phyloP scores from a whole-genome alignment of 805 yeast genomes.

The Candida hispaniensis region DNA sequence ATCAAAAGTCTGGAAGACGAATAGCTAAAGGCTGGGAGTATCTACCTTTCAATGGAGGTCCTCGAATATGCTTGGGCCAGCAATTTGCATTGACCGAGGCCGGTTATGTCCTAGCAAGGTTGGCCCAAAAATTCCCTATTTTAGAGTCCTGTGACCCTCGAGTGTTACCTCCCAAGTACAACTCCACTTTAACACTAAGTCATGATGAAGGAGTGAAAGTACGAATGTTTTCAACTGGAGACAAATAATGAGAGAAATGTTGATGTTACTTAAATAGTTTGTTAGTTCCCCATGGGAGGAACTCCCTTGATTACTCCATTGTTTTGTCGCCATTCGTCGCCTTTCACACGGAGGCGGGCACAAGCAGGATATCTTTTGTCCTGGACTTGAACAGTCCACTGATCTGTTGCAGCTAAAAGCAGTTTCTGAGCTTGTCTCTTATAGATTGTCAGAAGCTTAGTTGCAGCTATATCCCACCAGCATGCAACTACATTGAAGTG shows the following conservation, averaged over 20 bases:
- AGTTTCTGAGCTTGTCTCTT: conserved; percentile 64
- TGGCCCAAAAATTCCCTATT: conserved; percentile 24
- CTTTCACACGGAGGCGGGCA: conserved; percentile 60
- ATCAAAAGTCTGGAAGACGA: conserved; percentile 21
- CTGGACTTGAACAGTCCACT: conserved; percentile 44
- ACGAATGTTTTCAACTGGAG: no score
- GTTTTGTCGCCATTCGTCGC: conserved; percentile 66
- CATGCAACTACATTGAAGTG: conserved; percentile 63
- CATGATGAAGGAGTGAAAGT: conserved; percentile 11
- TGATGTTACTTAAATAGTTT: no score
- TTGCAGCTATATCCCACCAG: conserved; percentile 88
- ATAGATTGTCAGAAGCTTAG: conserved; percentile 43
- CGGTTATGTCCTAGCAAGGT: conserved; percentile 34
- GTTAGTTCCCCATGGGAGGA: conserved; percentile 16
- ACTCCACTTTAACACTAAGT: conserved; percentile 9
- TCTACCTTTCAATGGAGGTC: conserved; percentile 46
- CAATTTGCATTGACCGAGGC: conserved; percentile 47
- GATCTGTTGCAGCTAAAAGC: conserved; percentile 36
- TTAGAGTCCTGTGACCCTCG: conserved; percentile 1
- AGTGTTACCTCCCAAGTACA: conserved; percentile 10
- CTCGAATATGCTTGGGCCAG: conserved; percentile 45
- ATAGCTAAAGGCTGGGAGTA: conserved; percentile 35
- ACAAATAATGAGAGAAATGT: no score
- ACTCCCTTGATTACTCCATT: conserved; percentile 33
- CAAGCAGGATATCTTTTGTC: conserved; percentile 61